Base-by-base conservation (phyloP, 768 basidiomycete species). In the Amanita fuliginea region DNA sequence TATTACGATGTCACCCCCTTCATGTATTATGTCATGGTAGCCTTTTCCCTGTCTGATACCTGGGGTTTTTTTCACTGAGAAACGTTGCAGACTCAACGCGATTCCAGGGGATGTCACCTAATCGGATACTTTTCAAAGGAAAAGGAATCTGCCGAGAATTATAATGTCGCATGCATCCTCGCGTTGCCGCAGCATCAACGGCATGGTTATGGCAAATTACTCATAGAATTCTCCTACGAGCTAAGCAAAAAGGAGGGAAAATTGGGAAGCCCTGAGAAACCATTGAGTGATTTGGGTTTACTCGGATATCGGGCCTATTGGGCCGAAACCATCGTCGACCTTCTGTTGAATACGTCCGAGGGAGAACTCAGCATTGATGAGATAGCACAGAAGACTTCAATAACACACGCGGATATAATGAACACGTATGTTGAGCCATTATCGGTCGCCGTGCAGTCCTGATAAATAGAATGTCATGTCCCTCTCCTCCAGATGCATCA, bases 1-100 rank as follows among this genome's bases (percentile, higher is more conserved):
- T 98, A 99, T 70, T 99, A 97, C 70, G 96, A 99, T 70, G 95
- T 98, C 58, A 98, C 97, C 52, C 96, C 96, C 2, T 99, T 99
- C 73, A 80, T 99, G 78, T 99, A 93, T 75, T 99, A 99, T 75
- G 87, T 94, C 66, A 94, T 99, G 94, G 92, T 88, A 57, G 77
- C 61, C 42, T 28, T 53, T 7, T 43, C 36, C 22, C 18, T 14
- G 35, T 30, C 43, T 44, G 51, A 46, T 53, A 51, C 34, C 51
- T 39, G 50, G n/a, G 18, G 40, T 36, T 55, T 13, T 56, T 26
- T 44, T 28, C 0, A 10, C 16, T 28, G 14, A 50, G 16, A 33
- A 16, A 40, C 33, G 19, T 50, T 52, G 19, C 45, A 91, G 88
- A 78, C 79, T 44, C 80, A 82, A 60, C 80, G 92, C 53, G 96